Conservation (phyloP, 2,329 filamentous ascomycete genomes). For the Apiospora kogelbergensis region DNA sequence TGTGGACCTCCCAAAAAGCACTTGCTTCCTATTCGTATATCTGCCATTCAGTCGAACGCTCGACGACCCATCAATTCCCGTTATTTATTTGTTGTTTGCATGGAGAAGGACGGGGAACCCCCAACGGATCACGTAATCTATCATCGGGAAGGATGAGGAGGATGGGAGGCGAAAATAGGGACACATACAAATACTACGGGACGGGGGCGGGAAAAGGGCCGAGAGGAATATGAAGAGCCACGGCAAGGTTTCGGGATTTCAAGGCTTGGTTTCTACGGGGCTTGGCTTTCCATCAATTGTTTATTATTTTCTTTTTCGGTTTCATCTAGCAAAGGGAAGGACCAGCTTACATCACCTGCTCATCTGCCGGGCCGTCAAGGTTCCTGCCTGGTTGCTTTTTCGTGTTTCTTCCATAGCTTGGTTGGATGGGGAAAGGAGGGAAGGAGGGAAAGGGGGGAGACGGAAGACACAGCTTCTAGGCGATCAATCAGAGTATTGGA, state of each 20-base stretch:
- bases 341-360: neutral
- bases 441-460: neutral
- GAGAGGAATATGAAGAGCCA: neutral
- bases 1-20: slow-evolving; percentile 2
- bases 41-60: neutral
- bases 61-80: neutral
- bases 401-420: neutral
- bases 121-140: neutral
- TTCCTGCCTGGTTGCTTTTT: neutral
- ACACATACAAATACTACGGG: neutral
- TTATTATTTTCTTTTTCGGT: neutral
- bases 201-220: neutral
- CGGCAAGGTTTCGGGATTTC: neutral
- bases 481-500: neutral
- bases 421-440: neutral
- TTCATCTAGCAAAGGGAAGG: neutral
- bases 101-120: neutral
- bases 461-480: neutral
- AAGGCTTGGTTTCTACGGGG: neutral
- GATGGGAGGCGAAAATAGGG: neutral
- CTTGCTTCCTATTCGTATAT: slow-evolving; percentile 7
- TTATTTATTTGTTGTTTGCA: neutral
- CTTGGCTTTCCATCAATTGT: neutral
- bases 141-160: neutral
- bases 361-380: neutral